phyloP scores from a whole-genome alignment of 805 yeast genomes.

The Candida xiaguanensis region DNA sequence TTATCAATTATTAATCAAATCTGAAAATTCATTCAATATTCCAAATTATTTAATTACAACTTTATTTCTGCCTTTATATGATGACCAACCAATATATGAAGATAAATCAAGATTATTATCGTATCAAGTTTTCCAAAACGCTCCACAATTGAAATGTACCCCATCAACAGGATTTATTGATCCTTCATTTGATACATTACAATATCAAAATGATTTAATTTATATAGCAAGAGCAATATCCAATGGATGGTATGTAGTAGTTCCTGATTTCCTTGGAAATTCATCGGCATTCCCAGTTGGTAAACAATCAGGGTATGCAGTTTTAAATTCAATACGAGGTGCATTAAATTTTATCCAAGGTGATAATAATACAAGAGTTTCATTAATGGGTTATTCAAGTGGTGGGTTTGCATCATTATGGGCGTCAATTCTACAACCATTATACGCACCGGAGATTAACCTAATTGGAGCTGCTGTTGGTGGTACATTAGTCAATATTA shows the following conservation, averaged over 20 bases:
- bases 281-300: conserved; percentile 30
- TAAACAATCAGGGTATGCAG: conserved; percentile 26
- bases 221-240: conserved; percentile 16
- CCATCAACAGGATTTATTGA: conserved; percentile 20
- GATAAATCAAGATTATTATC: conserved; percentile 22
- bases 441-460: conserved; percentile 32
- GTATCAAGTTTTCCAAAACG: conserved; percentile 27
- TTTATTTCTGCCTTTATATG: conserved; percentile 25
- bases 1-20: conserved; percentile 21
- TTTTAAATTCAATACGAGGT: conserved; percentile 29
- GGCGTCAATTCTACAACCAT: conserved; percentile 37
- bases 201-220: conserved; percentile 15
- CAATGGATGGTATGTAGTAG: conserved; percentile 31
- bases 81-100: conserved; percentile 27
- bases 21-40: conserved; percentile 22
- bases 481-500: conserved; percentile 32
- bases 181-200: conserved; percentile 13
- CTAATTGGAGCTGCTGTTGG: conserved; percentile 34
- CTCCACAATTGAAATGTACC: conserved; percentile 22
- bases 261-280: conserved; percentile 35
- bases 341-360: conserved; percentile 16
- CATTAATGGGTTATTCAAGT: conserved; percentile 37
- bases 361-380: conserved; percentile 14
- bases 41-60: conserved; percentile 25
- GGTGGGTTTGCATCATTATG: conserved; percentile 36